Percentiles rank a stretch among this genome's conserved stretches.
These are phyloP conservation scores for Solanum hybrid DNA, from an alignment of 305 asterid species.

Conservation along the genomic window DNA sequence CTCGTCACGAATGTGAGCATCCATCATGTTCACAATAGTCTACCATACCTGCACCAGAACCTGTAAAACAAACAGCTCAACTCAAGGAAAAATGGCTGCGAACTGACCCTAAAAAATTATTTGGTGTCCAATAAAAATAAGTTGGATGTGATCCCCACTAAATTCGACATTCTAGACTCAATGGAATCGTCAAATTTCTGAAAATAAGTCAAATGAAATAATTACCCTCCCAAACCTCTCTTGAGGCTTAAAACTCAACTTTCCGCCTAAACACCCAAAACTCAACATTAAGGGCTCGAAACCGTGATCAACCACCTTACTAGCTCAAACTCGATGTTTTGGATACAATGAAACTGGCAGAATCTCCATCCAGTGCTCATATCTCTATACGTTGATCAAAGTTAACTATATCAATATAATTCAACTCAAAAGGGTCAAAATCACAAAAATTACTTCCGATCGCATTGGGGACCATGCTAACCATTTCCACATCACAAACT, in stretches of 20 bases:
- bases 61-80: background rate
- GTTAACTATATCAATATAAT: too few relatives aligned
- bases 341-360: background rate
- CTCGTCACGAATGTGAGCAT: background rate
- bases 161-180: background rate
- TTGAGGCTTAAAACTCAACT: background rate
- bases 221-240: background rate
- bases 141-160: too few relatives aligned
- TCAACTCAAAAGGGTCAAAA: background rate
- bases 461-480: background rate
- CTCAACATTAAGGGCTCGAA: background rate
- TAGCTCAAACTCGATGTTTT: background rate
- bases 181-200: background rate
- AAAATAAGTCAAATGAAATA: background rate
- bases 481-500: background rate
- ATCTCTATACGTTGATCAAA: background rate
- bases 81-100: background rate
- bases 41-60: background rate
- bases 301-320: background rate
- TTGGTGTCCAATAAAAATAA: background rate
- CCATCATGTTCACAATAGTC: background rate
- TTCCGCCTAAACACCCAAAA: background rate
- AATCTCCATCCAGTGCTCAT: background rate
- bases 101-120: background rate
- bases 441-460: too few relatives aligned